Evolutionary conservation across 2,329 filamentous ascomycete species (phyloP), one percentile per base, ranked within the genome.

Genomic region (Neofusicoccum ribis): DNA sequence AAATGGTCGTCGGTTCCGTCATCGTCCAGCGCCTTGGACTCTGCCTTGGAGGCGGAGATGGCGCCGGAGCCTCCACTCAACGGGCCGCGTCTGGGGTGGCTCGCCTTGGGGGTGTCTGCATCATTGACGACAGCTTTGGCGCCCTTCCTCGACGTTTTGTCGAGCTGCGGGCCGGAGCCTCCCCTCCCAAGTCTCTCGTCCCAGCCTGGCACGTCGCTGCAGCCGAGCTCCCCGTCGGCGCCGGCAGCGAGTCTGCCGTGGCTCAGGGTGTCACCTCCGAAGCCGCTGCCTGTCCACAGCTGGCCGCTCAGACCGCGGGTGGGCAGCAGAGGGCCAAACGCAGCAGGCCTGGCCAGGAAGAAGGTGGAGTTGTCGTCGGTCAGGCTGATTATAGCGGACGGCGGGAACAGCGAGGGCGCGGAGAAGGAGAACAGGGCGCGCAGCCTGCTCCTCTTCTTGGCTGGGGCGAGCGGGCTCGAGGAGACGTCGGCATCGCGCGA

Each of bases 311-410:
- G 80, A 31, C 95, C 94, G 65, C 86, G 87, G 12, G 83, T 77
- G 0, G 91, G 91, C 44, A 99, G 81, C 44, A 86, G 81, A 4
- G 95, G 92, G 0, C 95, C 95, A 79, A 98, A 99, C 44, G 92
- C 93, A 62, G 95, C 95, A 66, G 95, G 95, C 56, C 95, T 86
- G 49, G 95, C 93, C 64, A 96, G 85, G 80, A 99, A 99, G 71
- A 96, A 96, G 12, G 95, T 99, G 70, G 92, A 97, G 78, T 99
- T 99, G 79, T 99, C 95, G 78, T 98, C 93, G 73, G 93, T 97
- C 67, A 99, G 85, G 77, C 92, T 97, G 76, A 99, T 97, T 72
- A 96, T 91, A 54, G 95, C 95, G 69, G 95, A 97, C 3, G 93
- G 93, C 4, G 94, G 93, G 76, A 99, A 99, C 23, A 99, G 87